These are phyloP conservation scores for Whalleya microplaca DNA, from an alignment of 2,329 filamentous ascomycete species.

Conservation along the genomic window DNA sequence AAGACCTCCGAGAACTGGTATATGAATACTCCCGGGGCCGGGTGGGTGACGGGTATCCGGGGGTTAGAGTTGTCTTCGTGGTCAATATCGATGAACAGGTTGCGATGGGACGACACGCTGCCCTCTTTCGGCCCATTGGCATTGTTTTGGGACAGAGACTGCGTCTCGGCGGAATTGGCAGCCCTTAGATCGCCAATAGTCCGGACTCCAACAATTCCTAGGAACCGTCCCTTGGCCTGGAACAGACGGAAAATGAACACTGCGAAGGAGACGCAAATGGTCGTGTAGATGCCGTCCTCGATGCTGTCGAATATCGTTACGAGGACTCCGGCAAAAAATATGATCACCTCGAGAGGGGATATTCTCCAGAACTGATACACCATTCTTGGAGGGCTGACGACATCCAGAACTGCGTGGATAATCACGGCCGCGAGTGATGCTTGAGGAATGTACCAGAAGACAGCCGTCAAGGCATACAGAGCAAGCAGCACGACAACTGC, in stretches of 20 bases:
- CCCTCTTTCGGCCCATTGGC: conserved; percentile 35
- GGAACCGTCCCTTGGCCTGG: conserved; percentile 76
- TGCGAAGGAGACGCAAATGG: conserved; percentile 70
- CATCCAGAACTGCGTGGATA: conserved; percentile 85
- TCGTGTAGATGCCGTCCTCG: conserved; percentile 85
- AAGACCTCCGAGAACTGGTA: conserved; percentile 60
- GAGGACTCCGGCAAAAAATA: conserved; percentile 85
- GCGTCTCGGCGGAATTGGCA: conserved; percentile 4
- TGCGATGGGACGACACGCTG: conserved; percentile 24
- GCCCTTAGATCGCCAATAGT: conserved; percentile 42
- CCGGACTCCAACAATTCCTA: conserved; percentile 76
- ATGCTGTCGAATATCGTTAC: conserved; percentile 82
- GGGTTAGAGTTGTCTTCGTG: conserved; percentile 57
- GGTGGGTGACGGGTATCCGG: conserved; percentile 45
- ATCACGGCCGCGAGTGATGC: conserved; percentile 80
- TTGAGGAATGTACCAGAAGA: conserved; percentile 89
- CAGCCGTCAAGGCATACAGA: conserved; percentile 78
- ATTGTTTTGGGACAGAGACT: conserved; percentile 13
- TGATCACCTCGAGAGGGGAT: conserved; percentile 77
- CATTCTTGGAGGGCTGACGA: conserved; percentile 81
- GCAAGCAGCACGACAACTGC: conserved; percentile 80
- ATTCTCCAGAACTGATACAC: conserved; percentile 90
- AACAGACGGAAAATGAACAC: conserved; percentile 78
- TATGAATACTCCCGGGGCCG: conserved; percentile 58
- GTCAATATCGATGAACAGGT: conserved; percentile 50